A percentile compares a stretch with the other conserved stretches of the same genome.
Conservation (phyloP, 441 rosid genomes). For the Aquilaria agallochum region DNA sequence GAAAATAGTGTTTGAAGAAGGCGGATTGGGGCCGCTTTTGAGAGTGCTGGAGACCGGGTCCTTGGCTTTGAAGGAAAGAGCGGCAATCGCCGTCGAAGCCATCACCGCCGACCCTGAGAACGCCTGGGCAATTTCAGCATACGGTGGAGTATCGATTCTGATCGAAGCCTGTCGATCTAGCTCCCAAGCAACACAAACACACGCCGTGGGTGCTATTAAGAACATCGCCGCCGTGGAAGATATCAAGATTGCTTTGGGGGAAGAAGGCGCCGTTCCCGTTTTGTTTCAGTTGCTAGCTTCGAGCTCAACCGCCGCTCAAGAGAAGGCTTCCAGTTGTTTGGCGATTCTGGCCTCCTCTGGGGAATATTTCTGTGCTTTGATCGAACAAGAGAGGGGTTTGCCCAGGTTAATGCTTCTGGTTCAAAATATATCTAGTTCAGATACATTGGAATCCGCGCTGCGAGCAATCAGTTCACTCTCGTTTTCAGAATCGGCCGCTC, state of each 20-base stretch:
- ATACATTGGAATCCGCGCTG: slow-evolving; percentile 41
- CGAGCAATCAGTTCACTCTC: slow-evolving; percentile 47
- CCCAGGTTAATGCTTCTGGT: slow-evolving; percentile 45
- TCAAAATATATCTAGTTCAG: slow-evolving; percentile 39
- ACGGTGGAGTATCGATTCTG: slow-evolving; percentile 54
- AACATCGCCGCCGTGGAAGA: slow-evolving; percentile 59
- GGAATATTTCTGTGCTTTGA: slow-evolving; percentile 49
- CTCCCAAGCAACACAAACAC: slow-evolving; percentile 40
- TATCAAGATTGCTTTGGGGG: slow-evolving; percentile 46
- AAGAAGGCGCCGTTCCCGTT: slow-evolving; percentile 69
- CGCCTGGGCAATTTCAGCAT: slow-evolving; percentile 68
- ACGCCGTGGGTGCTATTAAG: slow-evolving; percentile 57
- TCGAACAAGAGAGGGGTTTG: slow-evolving; percentile 55
- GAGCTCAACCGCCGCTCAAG: slow-evolving; percentile 31
- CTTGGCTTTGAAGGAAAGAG: slow-evolving; percentile 49
- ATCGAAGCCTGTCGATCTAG: slow-evolving; percentile 69
- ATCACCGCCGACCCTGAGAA: slow-evolving; percentile 67
- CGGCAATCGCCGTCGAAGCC: slow-evolving; percentile 62
- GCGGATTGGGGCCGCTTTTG: slow-evolving; percentile 69
- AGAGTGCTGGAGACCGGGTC: slow-evolving; percentile 62
- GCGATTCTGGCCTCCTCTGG: slow-evolving; percentile 59
- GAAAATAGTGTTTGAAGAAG: slow-evolving; percentile 56
- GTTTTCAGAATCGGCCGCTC: slow-evolving; percentile 24
- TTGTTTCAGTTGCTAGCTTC: slow-evolving; percentile 45
- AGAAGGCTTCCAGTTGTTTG: slow-evolving; percentile 46